These are phyloP conservation scores for Volvox carteri DNA, from an alignment of 163 green algal species.

Conservation along the genomic window DNA sequence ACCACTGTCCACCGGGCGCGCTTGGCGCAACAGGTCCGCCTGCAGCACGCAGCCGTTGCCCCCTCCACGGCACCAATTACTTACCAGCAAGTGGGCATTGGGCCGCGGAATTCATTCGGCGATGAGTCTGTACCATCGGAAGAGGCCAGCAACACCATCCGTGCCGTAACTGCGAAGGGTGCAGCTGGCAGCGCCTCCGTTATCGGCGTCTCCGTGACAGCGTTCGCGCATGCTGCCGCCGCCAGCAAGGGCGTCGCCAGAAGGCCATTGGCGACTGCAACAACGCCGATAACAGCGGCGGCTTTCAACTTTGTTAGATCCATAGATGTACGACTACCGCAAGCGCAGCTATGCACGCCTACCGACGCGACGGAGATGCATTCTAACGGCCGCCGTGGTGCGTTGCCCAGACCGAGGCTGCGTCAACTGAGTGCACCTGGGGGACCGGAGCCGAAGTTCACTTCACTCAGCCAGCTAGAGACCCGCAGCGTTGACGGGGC, in stretches of 20 bases:
- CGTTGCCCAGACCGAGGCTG: not conserved
- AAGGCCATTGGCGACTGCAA: no score
- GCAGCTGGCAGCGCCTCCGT: not conserved
- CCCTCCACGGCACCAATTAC: not conserved
- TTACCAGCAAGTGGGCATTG: not conserved
- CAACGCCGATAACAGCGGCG: not conserved
- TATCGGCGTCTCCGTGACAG: not conserved
- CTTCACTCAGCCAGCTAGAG: not conserved
- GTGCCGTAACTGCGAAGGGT: not conserved
- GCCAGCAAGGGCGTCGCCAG: not conserved
- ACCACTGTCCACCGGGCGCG: not conserved
- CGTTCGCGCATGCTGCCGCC: not conserved
- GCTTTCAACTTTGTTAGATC: not conserved
- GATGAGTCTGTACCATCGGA: no score
- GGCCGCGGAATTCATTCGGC: no score
- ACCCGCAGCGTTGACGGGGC: not conserved
- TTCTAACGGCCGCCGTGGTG: not conserved
- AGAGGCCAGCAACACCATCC: not conserved
- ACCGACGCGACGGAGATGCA: not conserved
- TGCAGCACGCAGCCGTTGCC: not conserved
- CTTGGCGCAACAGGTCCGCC: not conserved
- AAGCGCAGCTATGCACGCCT: not conserved
- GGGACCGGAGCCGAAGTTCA: not conserved
- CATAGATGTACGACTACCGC: not conserved
- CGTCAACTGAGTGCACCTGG: not conserved